Conservation (phyloP, 106 monocot species). For the Narthecium ossifragum region DNA sequence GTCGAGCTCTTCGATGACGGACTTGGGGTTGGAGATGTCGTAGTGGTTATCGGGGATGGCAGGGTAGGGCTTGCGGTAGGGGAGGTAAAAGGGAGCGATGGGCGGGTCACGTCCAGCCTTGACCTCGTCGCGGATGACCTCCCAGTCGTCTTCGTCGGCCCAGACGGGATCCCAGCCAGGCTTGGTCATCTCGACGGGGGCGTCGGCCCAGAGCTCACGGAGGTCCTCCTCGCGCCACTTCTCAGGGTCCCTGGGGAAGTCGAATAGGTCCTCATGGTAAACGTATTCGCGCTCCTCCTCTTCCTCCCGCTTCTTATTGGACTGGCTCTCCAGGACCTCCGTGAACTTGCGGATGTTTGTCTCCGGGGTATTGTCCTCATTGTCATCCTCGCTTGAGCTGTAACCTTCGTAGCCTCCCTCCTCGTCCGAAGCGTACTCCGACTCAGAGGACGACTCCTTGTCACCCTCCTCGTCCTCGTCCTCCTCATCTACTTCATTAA, state of each 20-base stretch:
- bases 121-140: constrained; percentile 30
- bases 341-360: constrained; percentile 39
- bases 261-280: constrained; percentile 59
- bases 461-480: neutral
- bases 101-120: constrained; percentile 37
- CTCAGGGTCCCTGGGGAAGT: constrained; percentile 76
- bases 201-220: constrained; percentile 71
- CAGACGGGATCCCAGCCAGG: constrained; percentile 75
- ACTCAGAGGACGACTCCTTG: neutral
- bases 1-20: constrained; percentile 84
- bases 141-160: constrained; percentile 72
- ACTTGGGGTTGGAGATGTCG: constrained; percentile 61
- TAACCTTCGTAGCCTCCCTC: neutral
- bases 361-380: constrained; percentile 49
- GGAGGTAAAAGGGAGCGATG: constrained; percentile 68
- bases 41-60: constrained; percentile 68
- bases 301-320: constrained; percentile 22
- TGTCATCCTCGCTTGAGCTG: constrained; percentile 9
- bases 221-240: constrained; percentile 77
- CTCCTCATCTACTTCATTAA: neutral
- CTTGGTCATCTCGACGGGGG: constrained; percentile 31
- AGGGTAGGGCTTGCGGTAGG: constrained; percentile 54
- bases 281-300: constrained; percentile 25
- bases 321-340: constrained; percentile 35
- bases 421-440: constrained; percentile 15